Conservation (phyloP, 495 filamentous ascomycete genomes). For the Cairneyella variabilis region DNA sequence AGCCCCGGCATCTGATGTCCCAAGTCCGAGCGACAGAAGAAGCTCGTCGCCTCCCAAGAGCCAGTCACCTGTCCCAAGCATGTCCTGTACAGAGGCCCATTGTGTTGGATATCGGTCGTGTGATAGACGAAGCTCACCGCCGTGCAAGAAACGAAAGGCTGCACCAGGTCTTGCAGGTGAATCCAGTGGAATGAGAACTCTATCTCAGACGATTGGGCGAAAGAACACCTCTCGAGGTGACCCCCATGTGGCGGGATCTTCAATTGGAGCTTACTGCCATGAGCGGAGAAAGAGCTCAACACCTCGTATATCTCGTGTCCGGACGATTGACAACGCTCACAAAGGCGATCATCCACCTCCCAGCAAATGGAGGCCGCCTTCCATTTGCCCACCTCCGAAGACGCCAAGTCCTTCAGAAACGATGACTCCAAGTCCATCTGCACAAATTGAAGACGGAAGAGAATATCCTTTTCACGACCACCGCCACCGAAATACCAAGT, state of each 20-base stretch:
- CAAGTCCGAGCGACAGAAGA: not conserved
- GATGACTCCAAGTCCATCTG: too few relatives aligned
- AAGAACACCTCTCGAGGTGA: too few relatives aligned
- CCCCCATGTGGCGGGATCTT: too few relatives aligned
- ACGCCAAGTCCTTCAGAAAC: conserved; percentile 3
- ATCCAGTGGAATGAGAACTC: too few relatives aligned
- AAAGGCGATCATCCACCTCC: conserved; percentile 6
- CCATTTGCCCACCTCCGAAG: conserved; percentile 11
- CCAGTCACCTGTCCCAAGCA: not conserved
- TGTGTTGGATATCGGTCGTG: too few relatives aligned
- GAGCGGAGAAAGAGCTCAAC: not conserved
- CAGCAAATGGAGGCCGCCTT: conserved; percentile 11
- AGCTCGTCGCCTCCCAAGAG: not conserved
- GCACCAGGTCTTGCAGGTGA: too few relatives aligned
- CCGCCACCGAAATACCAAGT: not conserved
- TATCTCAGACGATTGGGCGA: too few relatives aligned
- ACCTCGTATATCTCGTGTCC: conserved; percentile 6
- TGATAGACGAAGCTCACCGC: too few relatives aligned
- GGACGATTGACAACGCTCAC: conserved; percentile 15
- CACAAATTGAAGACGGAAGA: not conserved
- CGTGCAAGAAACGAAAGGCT: too few relatives aligned
- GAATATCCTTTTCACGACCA: not conserved
- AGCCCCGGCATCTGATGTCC: too few relatives aligned
- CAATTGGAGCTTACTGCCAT: not conserved
- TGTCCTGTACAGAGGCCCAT: too few relatives aligned